Percentiles rank a stretch among this genome's conserved stretches.
Evolutionary conservation across 345 rosid genomes (phyloP).

Genomic region (Eucalyptus microcorys): DNA sequence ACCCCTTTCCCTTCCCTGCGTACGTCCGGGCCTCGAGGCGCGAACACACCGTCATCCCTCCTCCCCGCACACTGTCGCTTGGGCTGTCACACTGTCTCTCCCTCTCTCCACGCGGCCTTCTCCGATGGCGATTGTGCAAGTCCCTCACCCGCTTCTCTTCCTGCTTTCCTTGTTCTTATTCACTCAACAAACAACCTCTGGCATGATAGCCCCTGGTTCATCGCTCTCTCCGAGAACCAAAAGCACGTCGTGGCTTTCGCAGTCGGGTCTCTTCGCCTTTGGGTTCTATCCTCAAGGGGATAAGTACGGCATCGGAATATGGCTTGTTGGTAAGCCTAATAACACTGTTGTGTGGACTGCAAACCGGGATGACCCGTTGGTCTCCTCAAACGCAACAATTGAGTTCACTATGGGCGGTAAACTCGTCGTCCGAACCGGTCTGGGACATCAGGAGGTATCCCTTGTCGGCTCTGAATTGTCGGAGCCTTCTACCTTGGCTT

Average conservation of each 20-base stretch:
- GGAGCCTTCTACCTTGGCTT: not conserved
- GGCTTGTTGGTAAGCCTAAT: not conserved
- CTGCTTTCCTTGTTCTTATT: not conserved
- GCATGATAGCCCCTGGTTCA: fast-evolving
- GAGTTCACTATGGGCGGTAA: fast-evolving
- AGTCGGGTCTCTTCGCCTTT: fast-evolving
- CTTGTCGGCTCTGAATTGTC: not conserved
- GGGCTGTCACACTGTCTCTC: not conserved
- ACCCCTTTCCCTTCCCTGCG: too few relatives aligned
- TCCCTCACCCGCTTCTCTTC: not conserved
- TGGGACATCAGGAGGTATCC: not conserved
- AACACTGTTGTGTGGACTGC: not conserved
- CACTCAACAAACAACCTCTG: not conserved
- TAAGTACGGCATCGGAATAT: not conserved
- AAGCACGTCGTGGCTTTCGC: not conserved
- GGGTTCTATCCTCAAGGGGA: not conserved
- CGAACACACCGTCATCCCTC: too few relatives aligned
- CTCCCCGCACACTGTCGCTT: too few relatives aligned
- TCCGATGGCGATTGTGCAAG: not conserved
- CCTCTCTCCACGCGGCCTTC: not conserved
- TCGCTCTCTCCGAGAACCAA: not conserved
- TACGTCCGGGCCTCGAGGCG: too few relatives aligned
- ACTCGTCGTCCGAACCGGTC: not conserved
- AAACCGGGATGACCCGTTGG: not conserved
- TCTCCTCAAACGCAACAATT: not conserved